These are phyloP conservation scores for Plasmodium inui DNA, from an alignment of 169 alveolate species.

Conservation along the genomic window DNA sequence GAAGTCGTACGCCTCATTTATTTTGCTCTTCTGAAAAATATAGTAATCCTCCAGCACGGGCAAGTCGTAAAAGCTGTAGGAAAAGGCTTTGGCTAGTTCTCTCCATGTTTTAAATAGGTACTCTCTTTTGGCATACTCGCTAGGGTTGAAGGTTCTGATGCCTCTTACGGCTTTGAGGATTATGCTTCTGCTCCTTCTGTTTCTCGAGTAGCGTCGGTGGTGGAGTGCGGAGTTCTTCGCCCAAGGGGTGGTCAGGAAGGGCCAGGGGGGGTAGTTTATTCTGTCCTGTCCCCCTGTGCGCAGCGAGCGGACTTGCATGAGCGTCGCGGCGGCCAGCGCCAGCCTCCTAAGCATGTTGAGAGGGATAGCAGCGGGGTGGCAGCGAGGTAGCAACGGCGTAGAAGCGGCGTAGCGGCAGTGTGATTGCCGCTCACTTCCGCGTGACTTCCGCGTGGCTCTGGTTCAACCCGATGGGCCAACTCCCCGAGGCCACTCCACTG, in stretches of 20 bases:
- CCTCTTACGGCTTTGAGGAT: conserved; percentile 32
- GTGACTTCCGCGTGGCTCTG: neutral
- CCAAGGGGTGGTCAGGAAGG: neutral
- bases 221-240: neutral
- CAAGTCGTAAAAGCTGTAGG: conserved; percentile 50
- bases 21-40: conserved; percentile 27
- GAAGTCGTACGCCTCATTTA: conserved; percentile 66
- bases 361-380: neutral
- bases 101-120: conserved; percentile 66
- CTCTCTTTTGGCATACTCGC: conserved; percentile 37
- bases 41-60: conserved; percentile 51
- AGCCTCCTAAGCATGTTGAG: neutral
- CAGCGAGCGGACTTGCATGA: neutral
- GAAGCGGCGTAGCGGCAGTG: neutral
- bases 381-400: neutral
- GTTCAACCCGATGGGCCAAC: neutral
- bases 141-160: conserved; percentile 29
- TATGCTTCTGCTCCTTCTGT: neutral
- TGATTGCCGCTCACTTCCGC: no score
- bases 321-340: neutral
- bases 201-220: neutral
- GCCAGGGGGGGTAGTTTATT: neutral
- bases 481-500: neutral
- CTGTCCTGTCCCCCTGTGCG: neutral
- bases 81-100: conserved; percentile 31